Evolutionary conservation across 2,329 filamentous ascomycete genomes (phyloP).

Genomic region (Cladophialophora chaetospira): DNA sequence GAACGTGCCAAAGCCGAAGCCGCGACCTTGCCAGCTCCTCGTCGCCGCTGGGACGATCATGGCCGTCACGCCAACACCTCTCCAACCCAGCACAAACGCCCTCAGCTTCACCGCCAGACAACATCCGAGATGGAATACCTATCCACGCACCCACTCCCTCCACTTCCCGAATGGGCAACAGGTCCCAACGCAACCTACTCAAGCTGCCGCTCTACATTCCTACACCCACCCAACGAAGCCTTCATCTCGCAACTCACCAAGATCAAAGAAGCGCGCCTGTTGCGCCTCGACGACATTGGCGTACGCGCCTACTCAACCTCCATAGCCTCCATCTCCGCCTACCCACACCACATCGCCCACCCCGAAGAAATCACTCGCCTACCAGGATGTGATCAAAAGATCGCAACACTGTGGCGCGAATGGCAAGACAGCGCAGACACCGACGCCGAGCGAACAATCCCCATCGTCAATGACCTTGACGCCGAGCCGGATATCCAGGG

Average conservation of each 20-base stretch:
- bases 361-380: slow-evolving; percentile 54
- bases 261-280: slow-evolving; percentile 69
- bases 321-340: slow-evolving; percentile 81
- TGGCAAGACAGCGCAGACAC: slow-evolving; percentile 58
- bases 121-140: slow-evolving; percentile 72
- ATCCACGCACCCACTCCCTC: slow-evolving; percentile 51
- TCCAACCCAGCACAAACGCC: slow-evolving; percentile 36
- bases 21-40: slow-evolving; percentile 24
- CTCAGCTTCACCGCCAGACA: slow-evolving; percentile 64
- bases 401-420: slow-evolving; percentile 75
- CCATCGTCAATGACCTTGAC: slow-evolving; percentile 66
- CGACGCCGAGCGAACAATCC: slow-evolving; percentile 55
- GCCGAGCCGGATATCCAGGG: slow-evolving; percentile 65
- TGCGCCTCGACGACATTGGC: slow-evolving; percentile 75
- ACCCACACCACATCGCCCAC: slow-evolving; percentile 62
- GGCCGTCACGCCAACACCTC: slow-evolving; percentile 15
- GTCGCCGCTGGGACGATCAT: slow-evolving; percentile 34
- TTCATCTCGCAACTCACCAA: slow-evolving; percentile 76
- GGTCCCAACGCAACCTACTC: slow-evolving; percentile 66
- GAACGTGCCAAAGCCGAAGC: slow-evolving; percentile 57
- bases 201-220: slow-evolving; percentile 75
- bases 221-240: slow-evolving; percentile 67
- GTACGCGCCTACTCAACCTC: slow-evolving; percentile 84
- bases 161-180: slow-evolving; percentile 69
- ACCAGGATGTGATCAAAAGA: slow-evolving; percentile 80